Base-by-base conservation (phyloP, 495 filamentous ascomycete species). In the Friedmanniomyces simplex region DNA sequence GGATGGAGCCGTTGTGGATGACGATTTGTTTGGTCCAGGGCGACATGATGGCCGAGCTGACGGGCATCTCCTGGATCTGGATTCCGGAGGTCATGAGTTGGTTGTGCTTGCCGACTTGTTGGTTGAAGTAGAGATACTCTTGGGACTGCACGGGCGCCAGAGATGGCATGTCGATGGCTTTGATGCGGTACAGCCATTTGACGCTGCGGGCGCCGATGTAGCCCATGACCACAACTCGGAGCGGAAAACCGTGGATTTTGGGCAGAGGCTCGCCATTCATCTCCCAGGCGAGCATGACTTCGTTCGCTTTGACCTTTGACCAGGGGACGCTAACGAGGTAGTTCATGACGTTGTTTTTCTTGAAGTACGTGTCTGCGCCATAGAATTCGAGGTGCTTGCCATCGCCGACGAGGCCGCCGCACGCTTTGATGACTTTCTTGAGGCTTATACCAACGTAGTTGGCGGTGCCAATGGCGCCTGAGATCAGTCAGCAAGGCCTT, bases 251-350 rank as follows among this genome's bases (percentile, higher is more conserved):
- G 58, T 86, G 82, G 59, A 82, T 82, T 56, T 75, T 77, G 1
- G 84, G 84, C 1, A 88, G 72, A 0, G 79, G 78, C 55, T 82
- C 69, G 28, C 78, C 83, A 50, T 88, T 87, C 83, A 85, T 85
- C 60, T 84, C 83, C 78, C 78, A 86, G 0, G 80, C 82, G 2
- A 86, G 74, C 54, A 87, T 72, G 24, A 86, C 83, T 58, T 88
- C 83, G 62, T 84, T 73, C 12, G 70, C 67, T 61, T 79, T 81
- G 32, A 85, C 82, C 67, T 86, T 86, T 14, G 77, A 76, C 72
- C 75, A 82, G 0, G 83, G 84, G 0, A 84, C 77, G 39, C 73
- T 78, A 34, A 86, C 80, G 42, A 76, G 71, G 61, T 85, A 87
- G 67, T 85, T 85, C 66, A 75, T 74, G 5, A 78, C 77, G 24